Base-by-base conservation (phyloP, 2,329 filamentous ascomycete genomes). In the Colletotrichum graminicola region DNA sequence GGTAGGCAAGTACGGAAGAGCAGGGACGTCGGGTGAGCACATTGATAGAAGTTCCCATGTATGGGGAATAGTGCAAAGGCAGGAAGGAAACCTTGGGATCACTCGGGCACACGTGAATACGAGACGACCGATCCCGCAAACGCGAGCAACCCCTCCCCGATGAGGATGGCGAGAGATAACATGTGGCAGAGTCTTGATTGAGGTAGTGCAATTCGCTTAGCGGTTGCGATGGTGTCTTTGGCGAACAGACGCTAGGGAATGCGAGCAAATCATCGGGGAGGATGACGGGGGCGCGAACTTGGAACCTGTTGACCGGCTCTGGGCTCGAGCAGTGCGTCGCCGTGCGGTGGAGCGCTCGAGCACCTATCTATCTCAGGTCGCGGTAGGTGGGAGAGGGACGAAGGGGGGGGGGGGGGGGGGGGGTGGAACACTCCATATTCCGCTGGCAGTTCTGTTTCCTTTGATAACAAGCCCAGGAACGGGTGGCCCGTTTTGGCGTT, bases 171-270 rank as follows among this genome's bases (percentile, higher is more conserved):
- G 39, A 36, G 43, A 39, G 43, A 45, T 34, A 43, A 29, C 59
- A 60, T 39, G 43, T 60, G 21, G 59, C 23, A 43, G 59, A 45
- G 59, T 59, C 59, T 60, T 6, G 45, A 63, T 55, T 55, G 65
- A 60, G 59, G 63, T 71, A 63, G 65, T 45, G 59, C 63, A 11
- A 63, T 49, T 21, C 32, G 21, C 45, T 39, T 71, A 71, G 65
- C 54, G 52, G 45, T 12, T 34, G 29, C 29, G 47, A 29, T 64
- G 65, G 68, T 43, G 65, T 71, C 52, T 41, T 16, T 26, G 65
- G 68, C 68, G 68, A 68, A 68, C 68, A 71, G 68, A 71, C 68
- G 65, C 68, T 71, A 71, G 47, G 39, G 18, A 16, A 62, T 10
- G 45, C n/a, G 51, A 49, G 32, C 49, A 18, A 63, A 54, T 29